Evolutionary conservation across 1,284 basidiomycete species (phyloP).

Genomic region (Ustilago shanxiensis): DNA sequence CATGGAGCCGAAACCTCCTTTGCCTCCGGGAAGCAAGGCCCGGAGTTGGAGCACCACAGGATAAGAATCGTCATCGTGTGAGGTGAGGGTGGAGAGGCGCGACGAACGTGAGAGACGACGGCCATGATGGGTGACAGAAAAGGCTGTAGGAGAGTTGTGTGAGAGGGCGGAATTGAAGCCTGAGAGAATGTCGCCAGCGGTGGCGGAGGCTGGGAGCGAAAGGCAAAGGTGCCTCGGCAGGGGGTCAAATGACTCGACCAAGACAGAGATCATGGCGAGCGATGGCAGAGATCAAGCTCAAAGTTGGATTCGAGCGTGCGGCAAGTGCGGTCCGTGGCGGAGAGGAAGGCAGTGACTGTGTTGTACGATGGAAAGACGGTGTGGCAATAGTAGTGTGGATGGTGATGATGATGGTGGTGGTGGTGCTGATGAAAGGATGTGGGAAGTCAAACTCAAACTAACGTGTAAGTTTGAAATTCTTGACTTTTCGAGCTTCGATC

Average conservation of each 20-base stretch:
- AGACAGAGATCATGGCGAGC: slow-evolving; percentile 30
- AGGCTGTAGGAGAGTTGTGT: slow-evolving; percentile 6
- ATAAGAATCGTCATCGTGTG: slow-evolving; percentile 11
- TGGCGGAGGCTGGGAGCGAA: slow-evolving; percentile 34
- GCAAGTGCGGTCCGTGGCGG: background rate
- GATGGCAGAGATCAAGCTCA: no score
- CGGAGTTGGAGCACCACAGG: slow-evolving; percentile 52
- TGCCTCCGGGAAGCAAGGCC: slow-evolving; percentile 79
- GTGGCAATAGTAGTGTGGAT: slow-evolving; percentile 10
- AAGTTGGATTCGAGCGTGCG: background rate
- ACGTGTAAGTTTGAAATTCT: slow-evolving; percentile 3
- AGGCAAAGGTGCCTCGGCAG: slow-evolving; percentile 49
- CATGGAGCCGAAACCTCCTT: slow-evolving; percentile 97
- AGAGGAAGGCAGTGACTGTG: background rate
- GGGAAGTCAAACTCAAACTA: background rate
- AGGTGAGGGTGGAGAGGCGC: slow-evolving; percentile 3
- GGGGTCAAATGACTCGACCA: slow-evolving; percentile 49
- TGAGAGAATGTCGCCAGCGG: slow-evolving; percentile 32
- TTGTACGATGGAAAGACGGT: background rate
- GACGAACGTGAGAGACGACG: slow-evolving; percentile 11
- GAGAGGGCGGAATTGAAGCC: slow-evolving; percentile 34
- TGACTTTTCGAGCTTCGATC: slow-evolving; percentile 3
- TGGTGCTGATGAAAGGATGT: slow-evolving; percentile 19
- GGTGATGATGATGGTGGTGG: slow-evolving; percentile 16
- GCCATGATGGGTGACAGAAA: slow-evolving; percentile 30